Evolutionary conservation across 495 filamentous ascomycete genomes (phyloP).

Genomic region (Lichenothelia convexa): DNA sequence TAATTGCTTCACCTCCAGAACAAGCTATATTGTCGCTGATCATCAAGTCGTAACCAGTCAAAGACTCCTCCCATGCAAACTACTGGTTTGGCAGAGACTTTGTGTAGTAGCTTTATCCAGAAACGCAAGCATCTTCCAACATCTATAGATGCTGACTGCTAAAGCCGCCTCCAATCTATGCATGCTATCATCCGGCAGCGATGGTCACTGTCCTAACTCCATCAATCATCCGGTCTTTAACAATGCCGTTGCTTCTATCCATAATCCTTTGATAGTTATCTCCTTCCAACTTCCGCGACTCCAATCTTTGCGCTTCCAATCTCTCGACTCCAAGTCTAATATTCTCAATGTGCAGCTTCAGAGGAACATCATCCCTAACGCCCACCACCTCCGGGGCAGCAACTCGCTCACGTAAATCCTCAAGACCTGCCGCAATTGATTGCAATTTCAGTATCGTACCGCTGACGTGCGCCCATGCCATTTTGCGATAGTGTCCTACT

Average conservation of each 20-base stretch:
- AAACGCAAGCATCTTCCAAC: too few relatives aligned
- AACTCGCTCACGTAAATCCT: conserved; percentile 48
- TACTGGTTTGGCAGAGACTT: too few relatives aligned
- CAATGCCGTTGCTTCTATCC: conserved; percentile 16
- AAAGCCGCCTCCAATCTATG: too few relatives aligned
- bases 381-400: conserved; percentile 37
- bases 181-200: neutral
- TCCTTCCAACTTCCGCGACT: conserved; percentile 37
- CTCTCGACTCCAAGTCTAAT: conserved; percentile 49
- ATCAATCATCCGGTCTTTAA: neutral
- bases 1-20: too few relatives aligned
- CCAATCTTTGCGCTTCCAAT: conserved; percentile 36
- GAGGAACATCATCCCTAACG: conserved; percentile 31
- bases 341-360: conserved; percentile 50
- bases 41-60: too few relatives aligned
- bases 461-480: conserved; percentile 39
- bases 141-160: too few relatives aligned
- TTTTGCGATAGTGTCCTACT: conserved; percentile 38
- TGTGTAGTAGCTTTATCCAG: too few relatives aligned
- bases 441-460: conserved; percentile 44
- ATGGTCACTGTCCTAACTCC: neutral
- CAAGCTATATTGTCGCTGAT: too few relatives aligned
- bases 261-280: conserved; percentile 34
- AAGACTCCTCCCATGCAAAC: too few relatives aligned
- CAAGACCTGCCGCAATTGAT: conserved; percentile 45